These are phyloP conservation scores for Leccinum fallax DNA, from an alignment of 1,284 basidiomycete species.

Conservation along the genomic window DNA sequence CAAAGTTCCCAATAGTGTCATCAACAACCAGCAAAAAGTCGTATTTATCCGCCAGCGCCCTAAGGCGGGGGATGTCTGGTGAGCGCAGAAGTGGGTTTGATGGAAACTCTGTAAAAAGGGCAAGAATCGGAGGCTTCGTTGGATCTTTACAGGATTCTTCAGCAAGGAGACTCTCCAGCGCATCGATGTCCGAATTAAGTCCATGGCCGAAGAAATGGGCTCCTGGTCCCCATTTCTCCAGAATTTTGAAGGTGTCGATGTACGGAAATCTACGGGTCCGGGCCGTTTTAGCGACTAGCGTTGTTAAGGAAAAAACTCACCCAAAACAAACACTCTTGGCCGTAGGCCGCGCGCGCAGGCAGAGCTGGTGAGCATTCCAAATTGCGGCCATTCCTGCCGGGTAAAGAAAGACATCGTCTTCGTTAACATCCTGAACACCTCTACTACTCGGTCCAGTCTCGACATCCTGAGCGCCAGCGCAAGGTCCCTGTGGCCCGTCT, in stretches of 20 bases:
- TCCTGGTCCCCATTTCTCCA: conserved; percentile 97
- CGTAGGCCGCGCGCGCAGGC: conserved; percentile 50
- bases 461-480: conserved; percentile 49
- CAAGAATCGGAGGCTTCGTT: conserved; percentile 54
- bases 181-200: conserved; percentile 73
- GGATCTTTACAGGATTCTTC: conserved; percentile 43
- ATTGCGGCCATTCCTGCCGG: conserved; percentile 93
- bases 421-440: conserved; percentile 65
- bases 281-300: conserved; percentile 8
- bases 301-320: conserved; percentile 44
- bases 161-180: conserved; percentile 67
- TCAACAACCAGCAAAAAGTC: conserved; percentile 91
- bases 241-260: conserved; percentile 94
- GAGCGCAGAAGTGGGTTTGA: conserved; percentile 92
- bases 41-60: conserved; percentile 85
- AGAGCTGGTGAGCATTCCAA: conserved; percentile 85
- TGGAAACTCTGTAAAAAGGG: conserved; percentile 88
- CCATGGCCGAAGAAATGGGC: conserved; percentile 91
- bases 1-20: conserved; percentile 96
- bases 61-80: conserved; percentile 78
- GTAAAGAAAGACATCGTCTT: conserved; percentile 88
- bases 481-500: conserved; percentile 42
- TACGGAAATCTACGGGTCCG: conserved; percentile 83
- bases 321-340: conserved; percentile 94
- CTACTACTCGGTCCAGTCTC: conserved; percentile 60